Evolutionary conservation across 108 stramenopile species (phyloP).

Genomic region (Nannochloropsis salina): DNA sequence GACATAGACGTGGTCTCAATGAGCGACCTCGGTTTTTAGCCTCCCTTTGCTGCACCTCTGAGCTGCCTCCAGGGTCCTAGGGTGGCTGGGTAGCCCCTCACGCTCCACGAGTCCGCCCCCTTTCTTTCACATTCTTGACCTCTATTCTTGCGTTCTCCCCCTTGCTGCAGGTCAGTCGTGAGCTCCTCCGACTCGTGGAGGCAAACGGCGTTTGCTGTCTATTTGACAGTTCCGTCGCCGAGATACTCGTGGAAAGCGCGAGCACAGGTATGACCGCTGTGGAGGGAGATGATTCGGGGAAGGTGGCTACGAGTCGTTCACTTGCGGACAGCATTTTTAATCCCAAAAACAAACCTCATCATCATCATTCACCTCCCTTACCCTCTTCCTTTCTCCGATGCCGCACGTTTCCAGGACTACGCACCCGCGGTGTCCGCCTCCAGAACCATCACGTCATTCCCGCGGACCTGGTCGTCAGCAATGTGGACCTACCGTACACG

Average conservation of each 20-base stretch:
- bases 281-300: not conserved
- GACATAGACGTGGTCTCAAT: no score
- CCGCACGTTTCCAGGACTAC: not conserved
- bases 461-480: constrained; percentile 75
- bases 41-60: no score
- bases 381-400: not conserved
- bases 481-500: constrained; percentile 77
- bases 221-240: constrained; percentile 59
- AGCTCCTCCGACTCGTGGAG: constrained; percentile 32
- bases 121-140: not conserved
- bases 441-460: constrained; percentile 50
- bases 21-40: no score
- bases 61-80: no score
- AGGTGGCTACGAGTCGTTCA: not conserved
- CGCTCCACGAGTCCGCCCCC: not conserved
- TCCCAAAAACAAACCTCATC: not conserved
- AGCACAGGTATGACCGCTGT: not conserved
- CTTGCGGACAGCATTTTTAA: not conserved
- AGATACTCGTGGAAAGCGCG: constrained; percentile 40
- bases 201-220: constrained; percentile 55
- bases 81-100: no score
- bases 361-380: not conserved
- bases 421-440: constrained; percentile 32
- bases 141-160: not conserved
- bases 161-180: constrained; percentile 54